phyloP scores from a whole-genome alignment of 2,329 filamentous ascomycete species.

The Exophiala xenobiotica region DNA sequence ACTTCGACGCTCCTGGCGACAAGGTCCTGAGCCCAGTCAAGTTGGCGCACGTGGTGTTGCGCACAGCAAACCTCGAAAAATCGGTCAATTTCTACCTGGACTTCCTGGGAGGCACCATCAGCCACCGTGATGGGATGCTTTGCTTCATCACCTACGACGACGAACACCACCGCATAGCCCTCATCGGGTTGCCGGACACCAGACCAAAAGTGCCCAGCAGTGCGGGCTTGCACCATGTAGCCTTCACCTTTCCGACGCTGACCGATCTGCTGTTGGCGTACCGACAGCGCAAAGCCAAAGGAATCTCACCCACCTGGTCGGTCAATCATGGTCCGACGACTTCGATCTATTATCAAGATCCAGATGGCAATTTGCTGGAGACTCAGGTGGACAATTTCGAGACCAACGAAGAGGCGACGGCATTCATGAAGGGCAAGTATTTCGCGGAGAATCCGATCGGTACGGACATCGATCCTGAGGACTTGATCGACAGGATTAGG shows the following conservation, averaged over 20 bases:
- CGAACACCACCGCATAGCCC: slow-evolving; percentile 16
- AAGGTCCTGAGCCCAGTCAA: slow-evolving; percentile 1
- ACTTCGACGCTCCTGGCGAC: not conserved
- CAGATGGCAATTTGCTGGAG: slow-evolving; percentile 52
- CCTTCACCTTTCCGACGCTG: slow-evolving; percentile 7
- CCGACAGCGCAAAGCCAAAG: slow-evolving; percentile 11
- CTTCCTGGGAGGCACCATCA: slow-evolving; percentile 11
- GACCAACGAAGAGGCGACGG: slow-evolving; percentile 1
- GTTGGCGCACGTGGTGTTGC: slow-evolving; percentile 1
- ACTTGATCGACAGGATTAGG: slow-evolving; percentile 5
- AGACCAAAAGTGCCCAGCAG: slow-evolving; percentile 6
- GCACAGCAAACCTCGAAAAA: slow-evolving; percentile 1
- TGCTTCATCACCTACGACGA: slow-evolving; percentile 18
- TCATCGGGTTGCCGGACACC: slow-evolving; percentile 6
- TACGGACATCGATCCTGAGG: slow-evolving; percentile 11
- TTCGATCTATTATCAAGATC: slow-evolving; percentile 51
- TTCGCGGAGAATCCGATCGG: slow-evolving; percentile 13
- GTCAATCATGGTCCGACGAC: slow-evolving; percentile 51
- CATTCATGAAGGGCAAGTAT: slow-evolving; percentile 1
- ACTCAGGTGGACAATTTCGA: slow-evolving; percentile 47
- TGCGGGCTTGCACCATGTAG: slow-evolving; percentile 11
- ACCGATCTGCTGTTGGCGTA: slow-evolving; percentile 10
- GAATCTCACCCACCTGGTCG: slow-evolving; percentile 35
- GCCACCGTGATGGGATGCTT: slow-evolving; percentile 3
- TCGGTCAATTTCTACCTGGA: slow-evolving; percentile 3